Evolutionary conservation across 2,329 filamentous ascomycete genomes (phyloP).

Genomic region (Cladosporium oxysporum): DNA sequence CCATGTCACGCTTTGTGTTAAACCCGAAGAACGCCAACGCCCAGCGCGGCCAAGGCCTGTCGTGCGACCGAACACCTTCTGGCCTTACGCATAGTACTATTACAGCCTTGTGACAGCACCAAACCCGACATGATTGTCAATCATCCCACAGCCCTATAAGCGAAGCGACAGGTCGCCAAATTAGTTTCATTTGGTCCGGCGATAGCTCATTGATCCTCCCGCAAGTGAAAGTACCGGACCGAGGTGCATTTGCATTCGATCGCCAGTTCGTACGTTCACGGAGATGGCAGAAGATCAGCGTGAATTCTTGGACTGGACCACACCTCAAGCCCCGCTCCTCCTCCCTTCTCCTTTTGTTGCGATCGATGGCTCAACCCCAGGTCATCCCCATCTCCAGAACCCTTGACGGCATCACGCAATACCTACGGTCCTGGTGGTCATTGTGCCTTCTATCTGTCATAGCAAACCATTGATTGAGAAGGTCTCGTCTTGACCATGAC

Average conservation of each 20-base stretch:
- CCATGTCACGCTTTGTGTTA: slow-evolving; percentile 2
- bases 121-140: background rate
- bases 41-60: slow-evolving; percentile 16
- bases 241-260: background rate
- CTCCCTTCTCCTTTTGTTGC: background rate
- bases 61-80: slow-evolving; percentile 3
- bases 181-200: background rate
- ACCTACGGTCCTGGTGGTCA: background rate
- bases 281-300: background rate
- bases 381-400: background rate
- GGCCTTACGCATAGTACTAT: slow-evolving; percentile 3
- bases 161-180: background rate
- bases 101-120: background rate
- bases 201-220: background rate
- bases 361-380: slow-evolving; percentile 8
- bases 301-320: background rate
- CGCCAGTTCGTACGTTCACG: background rate
- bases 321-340: background rate
- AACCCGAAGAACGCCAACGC: background rate
- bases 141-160: background rate
- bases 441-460: background rate
- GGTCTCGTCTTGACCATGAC: background rate
- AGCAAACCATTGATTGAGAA: background rate
- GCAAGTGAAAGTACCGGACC: background rate
- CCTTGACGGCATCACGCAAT: background rate